Evolutionary conservation across 441 rosid species (phyloP).

Genomic region (Sinapis alba): DNA sequence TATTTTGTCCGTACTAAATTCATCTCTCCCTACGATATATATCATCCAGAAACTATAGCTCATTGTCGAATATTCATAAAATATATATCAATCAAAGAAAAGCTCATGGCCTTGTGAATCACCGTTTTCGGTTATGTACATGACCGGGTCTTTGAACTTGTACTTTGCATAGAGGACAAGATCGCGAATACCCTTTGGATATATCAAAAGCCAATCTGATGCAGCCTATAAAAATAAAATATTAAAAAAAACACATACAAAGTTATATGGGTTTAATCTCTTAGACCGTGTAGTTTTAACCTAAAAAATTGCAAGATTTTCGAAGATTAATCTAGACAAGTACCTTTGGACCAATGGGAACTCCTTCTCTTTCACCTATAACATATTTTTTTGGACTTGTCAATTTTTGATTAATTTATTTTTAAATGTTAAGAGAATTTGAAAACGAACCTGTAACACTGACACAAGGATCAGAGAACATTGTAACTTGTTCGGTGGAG

Average conservation of each 20-base stretch:
- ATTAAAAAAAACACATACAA: background rate
- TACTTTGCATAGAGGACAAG: constrained; percentile 41
- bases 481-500: constrained; percentile 25
- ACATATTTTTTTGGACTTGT: background rate
- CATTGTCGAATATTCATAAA: background rate
- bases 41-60: background rate
- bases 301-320: background rate
- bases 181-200: constrained; percentile 48
- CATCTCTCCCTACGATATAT: constrained; percentile 40
- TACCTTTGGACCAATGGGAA: constrained; percentile 45
- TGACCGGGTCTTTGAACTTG: constrained; percentile 42
- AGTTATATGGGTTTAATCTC: background rate
- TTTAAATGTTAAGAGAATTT: background rate
- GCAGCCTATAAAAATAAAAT: constrained; percentile 33
- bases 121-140: constrained; percentile 51
- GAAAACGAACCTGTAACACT: constrained; percentile 30
- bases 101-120: background rate
- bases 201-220: constrained; percentile 45
- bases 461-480: constrained; percentile 37
- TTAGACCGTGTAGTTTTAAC: background rate
- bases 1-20: constrained; percentile 16
- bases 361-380: constrained; percentile 37
- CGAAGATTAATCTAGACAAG: background rate
- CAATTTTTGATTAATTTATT: background rate
- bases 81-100: constrained; percentile 3